Base-by-base conservation (phyloP, 805 yeast genomes). In the Yarrowia sp. region DNA sequence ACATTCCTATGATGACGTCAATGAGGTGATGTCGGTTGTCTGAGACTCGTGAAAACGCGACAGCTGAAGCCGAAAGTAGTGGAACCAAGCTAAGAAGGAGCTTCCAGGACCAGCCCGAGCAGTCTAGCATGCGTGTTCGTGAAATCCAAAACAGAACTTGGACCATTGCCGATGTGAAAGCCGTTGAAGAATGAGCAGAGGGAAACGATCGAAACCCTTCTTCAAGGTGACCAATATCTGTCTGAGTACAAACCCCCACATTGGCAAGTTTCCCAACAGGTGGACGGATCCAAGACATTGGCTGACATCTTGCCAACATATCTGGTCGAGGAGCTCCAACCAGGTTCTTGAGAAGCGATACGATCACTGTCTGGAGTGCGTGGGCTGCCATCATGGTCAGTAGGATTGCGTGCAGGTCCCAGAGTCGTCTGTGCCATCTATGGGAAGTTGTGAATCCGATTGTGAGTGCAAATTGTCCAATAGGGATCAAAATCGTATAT, bases 321-420 rank as follows among this genome's bases (percentile, higher is more conserved):
- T 51, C 58, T 4, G 58, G 58, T 22, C 58, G 8, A 1, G 58
- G 58, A 9, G 41, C 21, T 4, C 58, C 58, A 2, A 51, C 58
- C 21, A 51, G 30, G n/a, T 51, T 51, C 9, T 51, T 51, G 12
- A 51, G 41, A 2, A 51, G 58, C 11, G 41, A 22, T 28, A 51
- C 58, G 9, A 51, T 51, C 22, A 22, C 32, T 1, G 30, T 22
- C 12, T 51, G 58, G 7, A 51, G 40, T 1, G 58, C 41, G 21
- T 51, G 58, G 28, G 58, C 40, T 3, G 41, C 58, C 58, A 51
- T 51, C 58, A 51, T 33, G n/a, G 58, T 35, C 32, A 51, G 41
- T 10, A 51, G 30, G 10, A 51, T 35, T 2, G 58, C 58, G 16
- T 51, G 58, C 21, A 51, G 11, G 30, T 51, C 58, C 58, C 58